Evolutionary conservation across 768 basidiomycete species (phyloP).

Genomic region (Amanita subjunquillea): DNA sequence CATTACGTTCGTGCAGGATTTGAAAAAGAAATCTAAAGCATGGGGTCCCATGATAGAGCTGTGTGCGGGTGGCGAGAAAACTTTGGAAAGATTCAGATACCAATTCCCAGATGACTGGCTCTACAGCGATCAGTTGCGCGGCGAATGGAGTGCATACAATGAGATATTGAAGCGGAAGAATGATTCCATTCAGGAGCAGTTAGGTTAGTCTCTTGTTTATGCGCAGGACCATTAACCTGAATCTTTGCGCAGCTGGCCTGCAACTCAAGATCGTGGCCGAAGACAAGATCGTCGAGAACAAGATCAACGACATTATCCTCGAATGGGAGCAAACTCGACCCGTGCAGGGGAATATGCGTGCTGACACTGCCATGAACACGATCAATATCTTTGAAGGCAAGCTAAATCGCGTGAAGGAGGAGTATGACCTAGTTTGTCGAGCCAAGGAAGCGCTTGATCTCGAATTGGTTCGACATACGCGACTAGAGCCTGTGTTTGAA

Average conservation of each 20-base stretch:
- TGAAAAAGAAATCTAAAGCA: slow-evolving; percentile 93
- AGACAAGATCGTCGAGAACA: slow-evolving; percentile 95
- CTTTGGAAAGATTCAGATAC: slow-evolving; percentile 92
- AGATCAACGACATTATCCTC: slow-evolving; percentile 78
- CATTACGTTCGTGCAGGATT: slow-evolving; percentile 98
- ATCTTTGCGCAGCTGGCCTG: slow-evolving; percentile 59
- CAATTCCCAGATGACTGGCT: slow-evolving; percentile 98
- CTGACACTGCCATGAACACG: slow-evolving; percentile 92
- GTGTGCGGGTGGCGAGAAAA: slow-evolving; percentile 93
- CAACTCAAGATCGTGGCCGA: slow-evolving; percentile 99
- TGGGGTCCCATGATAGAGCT: slow-evolving; percentile 97
- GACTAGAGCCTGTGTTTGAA: slow-evolving; percentile 89
- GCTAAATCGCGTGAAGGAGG: slow-evolving; percentile 81
- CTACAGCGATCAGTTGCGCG: slow-evolving; percentile 92
- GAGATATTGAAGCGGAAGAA: slow-evolving; percentile 98
- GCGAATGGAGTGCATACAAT: slow-evolving; percentile 98
- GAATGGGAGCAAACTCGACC: slow-evolving; percentile 98
- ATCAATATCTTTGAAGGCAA: slow-evolving; percentile 94
- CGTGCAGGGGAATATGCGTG: slow-evolving; percentile 92
- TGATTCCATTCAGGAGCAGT: slow-evolving; percentile 95
- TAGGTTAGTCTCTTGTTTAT: slow-evolving; percentile 48
- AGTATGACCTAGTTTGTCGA: slow-evolving; percentile 89
- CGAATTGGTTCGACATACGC: slow-evolving; percentile 81
- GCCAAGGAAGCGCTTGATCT: slow-evolving; percentile 97
- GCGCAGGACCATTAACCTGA: not conserved